A percentile compares a stretch with the other conserved stretches of the same genome.
Conservation (phyloP, 2,329 filamentous ascomycete species). For the Cytospora piceicola region DNA sequence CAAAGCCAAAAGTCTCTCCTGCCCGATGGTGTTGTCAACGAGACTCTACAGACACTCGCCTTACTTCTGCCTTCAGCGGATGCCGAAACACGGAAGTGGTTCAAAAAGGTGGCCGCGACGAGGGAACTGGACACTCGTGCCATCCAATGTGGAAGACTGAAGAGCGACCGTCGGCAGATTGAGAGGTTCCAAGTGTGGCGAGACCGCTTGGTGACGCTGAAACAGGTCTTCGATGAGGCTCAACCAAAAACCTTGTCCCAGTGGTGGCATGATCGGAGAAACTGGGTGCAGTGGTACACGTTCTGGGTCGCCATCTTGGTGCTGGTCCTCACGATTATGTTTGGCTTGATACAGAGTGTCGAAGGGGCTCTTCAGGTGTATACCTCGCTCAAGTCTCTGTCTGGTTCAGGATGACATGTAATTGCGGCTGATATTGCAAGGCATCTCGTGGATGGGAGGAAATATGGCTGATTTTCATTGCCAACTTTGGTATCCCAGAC, state of each 20-base stretch:
- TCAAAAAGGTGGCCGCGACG: conserved; percentile 14
- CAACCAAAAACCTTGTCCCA: conserved; percentile 41
- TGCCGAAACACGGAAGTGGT: conserved; percentile 12
- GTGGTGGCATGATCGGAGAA: conserved; percentile 49
- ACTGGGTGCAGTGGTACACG: conserved; percentile 49
- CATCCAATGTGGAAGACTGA: conserved; percentile 38
- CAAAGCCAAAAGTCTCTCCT: conserved; percentile 34
- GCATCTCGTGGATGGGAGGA: neutral
- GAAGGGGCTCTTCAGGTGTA: conserved; percentile 48
- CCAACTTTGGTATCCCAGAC: neutral
- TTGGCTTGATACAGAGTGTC: conserved; percentile 47
- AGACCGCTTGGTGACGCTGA: conserved; percentile 47
- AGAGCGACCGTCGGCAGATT: conserved; percentile 40
- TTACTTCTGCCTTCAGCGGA: conserved; percentile 43
- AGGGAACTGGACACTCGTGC: conserved; percentile 40
- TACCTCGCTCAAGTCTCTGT: conserved; percentile 10
- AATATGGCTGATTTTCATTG: neutral
- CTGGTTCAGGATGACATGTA: neutral
- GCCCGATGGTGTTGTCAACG: conserved; percentile 39
- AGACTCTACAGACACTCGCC: conserved; percentile 44
- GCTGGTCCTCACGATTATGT: conserved; percentile 42
- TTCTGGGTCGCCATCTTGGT: conserved; percentile 51
- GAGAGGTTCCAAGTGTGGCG: conserved; percentile 46
- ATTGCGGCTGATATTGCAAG: neutral
- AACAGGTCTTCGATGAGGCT: conserved; percentile 47